Base-by-base conservation (phyloP, 208 protist genomes). In the Crithidia expoeki region DNA sequence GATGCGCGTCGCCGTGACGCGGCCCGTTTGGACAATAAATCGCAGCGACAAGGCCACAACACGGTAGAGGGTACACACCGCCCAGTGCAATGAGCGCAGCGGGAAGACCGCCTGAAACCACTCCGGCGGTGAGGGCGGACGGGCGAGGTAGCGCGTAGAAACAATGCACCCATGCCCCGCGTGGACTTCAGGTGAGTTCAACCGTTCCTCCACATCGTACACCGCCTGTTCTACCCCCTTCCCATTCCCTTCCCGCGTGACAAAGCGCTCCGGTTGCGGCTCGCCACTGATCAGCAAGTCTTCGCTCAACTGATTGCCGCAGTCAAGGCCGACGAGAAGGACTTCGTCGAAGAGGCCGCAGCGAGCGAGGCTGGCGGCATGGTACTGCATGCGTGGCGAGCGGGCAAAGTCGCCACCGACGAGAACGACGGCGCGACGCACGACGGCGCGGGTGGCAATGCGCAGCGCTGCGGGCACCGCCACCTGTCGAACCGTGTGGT, bases 351-450 rank as follows among this genome's bases (percentile, higher is more conserved):
- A 94, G 47, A 86, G 71, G 16, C 86, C 86, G 71, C 84, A 83
- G 34, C 59, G 61, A 5, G 87, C 84, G 19, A 97, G 80, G 59
- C 85, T 94, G 11, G 78, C 53, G 34, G 90, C 83, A 68, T 98
- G 94, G 77, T 96, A 96, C 69, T 96, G 90, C 93, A 98, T 97
- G 27, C 94, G 84, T 5, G 94, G 94, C 7, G 86, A 93, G 5
- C 89, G 72, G 5, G 90, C 89, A 69, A 97, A 90, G 53, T 98
- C 93, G 14, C 94, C 94, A 36, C 92, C 90, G 23, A 98, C 94
- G 10, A 95, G 68, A 4, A 97, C 91, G 16, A 94, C 86, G 17
- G 85, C 90, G 11, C 86, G 81, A 11, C 83, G 85, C 61, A 85
- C 59, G 9, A 95, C 75, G 19, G 75, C 62, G 28, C 60, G 58